Conservation (phyloP, 106 monocot species). For the Acorus gramineus region DNA sequence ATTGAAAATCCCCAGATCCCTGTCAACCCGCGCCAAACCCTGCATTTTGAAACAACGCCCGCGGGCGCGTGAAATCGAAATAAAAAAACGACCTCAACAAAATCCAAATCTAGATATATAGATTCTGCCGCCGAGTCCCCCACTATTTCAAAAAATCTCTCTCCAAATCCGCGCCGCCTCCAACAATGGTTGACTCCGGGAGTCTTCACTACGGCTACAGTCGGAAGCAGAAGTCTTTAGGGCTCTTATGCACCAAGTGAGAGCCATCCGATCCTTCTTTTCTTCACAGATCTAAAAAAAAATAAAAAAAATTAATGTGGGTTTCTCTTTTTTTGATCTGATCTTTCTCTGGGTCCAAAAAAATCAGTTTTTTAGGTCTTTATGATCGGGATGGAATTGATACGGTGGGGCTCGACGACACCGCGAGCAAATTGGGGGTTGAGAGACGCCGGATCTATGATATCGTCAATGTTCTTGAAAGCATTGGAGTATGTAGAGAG, state of each 20-base stretch:
- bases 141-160: too few relatives aligned
- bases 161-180: too few relatives aligned
- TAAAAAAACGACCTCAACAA: too few relatives aligned
- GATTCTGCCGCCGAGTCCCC: too few relatives aligned
- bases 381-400: conserved; percentile 62
- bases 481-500: conserved; percentile 55
- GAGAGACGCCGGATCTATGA: conserved; percentile 96
- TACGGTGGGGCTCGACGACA: conserved; percentile 62
- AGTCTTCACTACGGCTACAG: conserved; percentile 38
- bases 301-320: too few relatives aligned
- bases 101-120: too few relatives aligned
- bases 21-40: too few relatives aligned
- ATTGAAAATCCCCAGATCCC: too few relatives aligned
- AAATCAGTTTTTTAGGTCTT: conserved; percentile 44
- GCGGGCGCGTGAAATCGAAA: too few relatives aligned
- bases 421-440: conserved; percentile 61
- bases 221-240: conserved; percentile 82
- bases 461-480: conserved; percentile 90
- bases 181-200: too few relatives aligned
- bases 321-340: neutral
- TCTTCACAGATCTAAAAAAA: neutral
- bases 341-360: conserved; percentile 3
- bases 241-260: conserved; percentile 81
- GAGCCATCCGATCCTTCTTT: neutral
- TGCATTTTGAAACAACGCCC: too few relatives aligned